Evolutionary conservation across 352 stramenopile genomes (phyloP).

Genomic region (Globisporangium paroecandrum): DNA sequence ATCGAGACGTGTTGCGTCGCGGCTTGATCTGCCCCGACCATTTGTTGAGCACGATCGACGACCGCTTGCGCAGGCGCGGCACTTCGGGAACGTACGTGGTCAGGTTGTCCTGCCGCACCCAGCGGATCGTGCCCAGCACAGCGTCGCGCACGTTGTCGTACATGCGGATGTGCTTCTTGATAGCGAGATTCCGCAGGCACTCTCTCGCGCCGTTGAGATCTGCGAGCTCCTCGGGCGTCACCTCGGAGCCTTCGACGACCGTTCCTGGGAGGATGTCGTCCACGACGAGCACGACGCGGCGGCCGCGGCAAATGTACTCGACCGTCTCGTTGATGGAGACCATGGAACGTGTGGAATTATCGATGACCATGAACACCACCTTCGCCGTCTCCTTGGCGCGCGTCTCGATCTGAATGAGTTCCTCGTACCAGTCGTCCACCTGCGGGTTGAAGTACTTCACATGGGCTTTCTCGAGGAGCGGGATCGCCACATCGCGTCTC

Average conservation of each 20-base stretch:
- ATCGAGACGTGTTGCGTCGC: slow-evolving; percentile 52
- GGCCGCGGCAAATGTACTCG: slow-evolving; percentile 80
- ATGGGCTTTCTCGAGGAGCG: slow-evolving; percentile 54
- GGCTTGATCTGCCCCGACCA: slow-evolving; percentile 55
- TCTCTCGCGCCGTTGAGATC: slow-evolving; percentile 82
- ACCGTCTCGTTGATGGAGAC: slow-evolving; percentile 87
- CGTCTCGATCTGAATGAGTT: slow-evolving; percentile 80
- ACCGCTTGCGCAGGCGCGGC: slow-evolving; percentile 65
- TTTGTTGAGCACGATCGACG: slow-evolving; percentile 71
- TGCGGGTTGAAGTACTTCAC: slow-evolving; percentile 88
- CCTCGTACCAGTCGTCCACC: slow-evolving; percentile 86
- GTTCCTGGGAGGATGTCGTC: slow-evolving; percentile 60
- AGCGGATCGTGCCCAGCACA: slow-evolving; percentile 44
- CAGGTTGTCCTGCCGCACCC: slow-evolving; percentile 47
- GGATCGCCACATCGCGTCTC: slow-evolving; percentile 73
- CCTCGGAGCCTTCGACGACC: slow-evolving; percentile 40
- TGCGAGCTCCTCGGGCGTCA: slow-evolving; percentile 63
- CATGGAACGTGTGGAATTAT: slow-evolving; percentile 72
- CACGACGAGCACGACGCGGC: slow-evolving; percentile 78
- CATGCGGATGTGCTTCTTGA: slow-evolving; percentile 42
- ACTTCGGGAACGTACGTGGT: slow-evolving; percentile 37
- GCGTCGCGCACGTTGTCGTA: slow-evolving; percentile 48
- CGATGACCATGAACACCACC: slow-evolving; percentile 85
- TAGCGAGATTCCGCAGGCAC: slow-evolving; percentile 67
- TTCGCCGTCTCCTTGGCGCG: slow-evolving; percentile 78